These are phyloP conservation scores for Retiboletus flavoniger DNA, from an alignment of 1,284 basidiomycete species.

Conservation along the genomic window DNA sequence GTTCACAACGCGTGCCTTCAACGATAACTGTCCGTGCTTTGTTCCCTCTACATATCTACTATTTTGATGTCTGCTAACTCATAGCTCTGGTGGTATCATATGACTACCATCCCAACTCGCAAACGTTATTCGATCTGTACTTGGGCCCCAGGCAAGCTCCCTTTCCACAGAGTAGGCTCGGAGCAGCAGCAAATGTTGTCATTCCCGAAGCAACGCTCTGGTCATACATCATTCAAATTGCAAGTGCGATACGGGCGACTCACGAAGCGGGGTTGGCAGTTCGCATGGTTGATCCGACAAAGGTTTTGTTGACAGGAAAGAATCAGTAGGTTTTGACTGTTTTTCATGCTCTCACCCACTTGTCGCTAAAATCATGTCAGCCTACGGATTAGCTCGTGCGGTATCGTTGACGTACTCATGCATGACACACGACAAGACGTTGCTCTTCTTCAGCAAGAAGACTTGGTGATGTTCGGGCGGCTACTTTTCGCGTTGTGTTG, in stretches of 20 bases:
- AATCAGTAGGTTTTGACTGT: conserved; percentile 60
- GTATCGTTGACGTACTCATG: conserved; percentile 80
- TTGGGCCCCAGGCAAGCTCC: conserved; percentile 51
- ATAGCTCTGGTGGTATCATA: conserved; percentile 91
- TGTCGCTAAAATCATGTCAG: conserved; percentile 38
- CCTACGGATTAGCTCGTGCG: conserved; percentile 79
- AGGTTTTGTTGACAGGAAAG: conserved; percentile 86
- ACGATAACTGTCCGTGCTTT: conserved; percentile 77
- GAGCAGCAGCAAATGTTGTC: conserved; percentile 40
- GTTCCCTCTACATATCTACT: conserved; percentile 1
- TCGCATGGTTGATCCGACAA: conserved; percentile 82
- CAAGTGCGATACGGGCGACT: conserved; percentile 81
- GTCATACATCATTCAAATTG: conserved; percentile 92
- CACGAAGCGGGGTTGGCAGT: conserved; percentile 85
- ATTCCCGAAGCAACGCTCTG: conserved; percentile 83
- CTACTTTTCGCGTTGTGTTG: conserved; percentile 83
- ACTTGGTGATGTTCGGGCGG: conserved; percentile 83
- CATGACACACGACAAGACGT: conserved; percentile 70
- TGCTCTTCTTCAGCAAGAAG: conserved; percentile 77
- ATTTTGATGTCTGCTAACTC: conserved; percentile 9
- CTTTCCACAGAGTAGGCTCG: conserved; percentile 46
- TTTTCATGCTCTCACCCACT: background rate
- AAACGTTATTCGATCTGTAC: conserved; percentile 77
- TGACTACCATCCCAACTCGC: conserved; percentile 84
- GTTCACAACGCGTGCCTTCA: conserved; percentile 93